Conservation (phyloP, 2,329 filamentous ascomycete species). For the Lachnellula arida region DNA sequence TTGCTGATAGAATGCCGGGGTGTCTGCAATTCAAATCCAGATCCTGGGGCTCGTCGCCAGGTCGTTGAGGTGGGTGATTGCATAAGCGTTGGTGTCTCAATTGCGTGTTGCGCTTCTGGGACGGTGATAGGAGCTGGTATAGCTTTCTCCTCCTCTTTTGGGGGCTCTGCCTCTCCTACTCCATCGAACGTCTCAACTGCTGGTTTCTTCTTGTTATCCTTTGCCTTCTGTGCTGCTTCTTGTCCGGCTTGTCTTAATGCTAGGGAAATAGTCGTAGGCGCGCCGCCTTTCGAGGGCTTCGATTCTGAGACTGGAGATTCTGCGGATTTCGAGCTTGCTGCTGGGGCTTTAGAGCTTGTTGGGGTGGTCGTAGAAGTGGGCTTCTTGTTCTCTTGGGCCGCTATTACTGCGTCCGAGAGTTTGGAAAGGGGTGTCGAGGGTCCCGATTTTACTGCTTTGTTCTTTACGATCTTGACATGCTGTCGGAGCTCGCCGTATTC, state of each 20-base stretch:
- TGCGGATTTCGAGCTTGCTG: constrained; percentile 14
- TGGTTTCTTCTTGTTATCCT: constrained; percentile 46
- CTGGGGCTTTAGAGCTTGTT: constrained; percentile 8
- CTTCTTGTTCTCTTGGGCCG: constrained; percentile 31
- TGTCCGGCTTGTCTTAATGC: constrained; percentile 54
- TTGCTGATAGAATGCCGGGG: constrained; percentile 10
- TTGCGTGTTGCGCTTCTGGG: constrained; percentile 1
- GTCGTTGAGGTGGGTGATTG: constrained; percentile 30
- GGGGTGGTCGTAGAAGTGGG: constrained; percentile 23
- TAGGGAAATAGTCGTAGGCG: constrained; percentile 33
- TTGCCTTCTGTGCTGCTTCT: constrained; percentile 61
- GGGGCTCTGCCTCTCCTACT: constrained; percentile 17
- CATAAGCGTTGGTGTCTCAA: constrained; percentile 15
- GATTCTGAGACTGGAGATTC: background rate
- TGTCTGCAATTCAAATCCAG: background rate
- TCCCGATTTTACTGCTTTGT: constrained; percentile 20
- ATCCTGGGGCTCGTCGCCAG: constrained; percentile 12
- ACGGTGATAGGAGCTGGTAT: constrained; percentile 12
- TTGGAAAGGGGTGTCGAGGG: constrained; percentile 26
- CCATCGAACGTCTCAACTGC: constrained; percentile 15
- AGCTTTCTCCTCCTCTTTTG: constrained; percentile 7
- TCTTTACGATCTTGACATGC: constrained; percentile 61
- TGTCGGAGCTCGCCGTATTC: constrained; percentile 94
- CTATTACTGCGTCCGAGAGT: constrained; percentile 21
- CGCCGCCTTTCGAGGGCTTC: constrained; percentile 16